Evolutionary conservation across 306 rosid genomes (phyloP), one percentile per base, ranked within the genome.

Genomic region (Dryas drummondii): DNA sequence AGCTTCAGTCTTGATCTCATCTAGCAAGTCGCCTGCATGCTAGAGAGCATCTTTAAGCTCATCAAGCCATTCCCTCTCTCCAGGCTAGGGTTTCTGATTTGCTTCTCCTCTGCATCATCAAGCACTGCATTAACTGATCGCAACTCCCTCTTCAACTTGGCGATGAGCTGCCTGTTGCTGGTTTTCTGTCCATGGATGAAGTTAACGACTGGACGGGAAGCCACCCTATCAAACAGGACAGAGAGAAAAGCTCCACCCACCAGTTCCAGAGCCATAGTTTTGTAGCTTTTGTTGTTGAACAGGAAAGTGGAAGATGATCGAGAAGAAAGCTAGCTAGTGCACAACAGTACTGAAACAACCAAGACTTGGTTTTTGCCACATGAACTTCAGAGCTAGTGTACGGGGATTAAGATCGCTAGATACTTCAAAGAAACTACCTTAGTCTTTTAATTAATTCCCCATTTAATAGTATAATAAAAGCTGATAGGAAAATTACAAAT

Each of bases 31-130:
- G n/a, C 55, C 66, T 0, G 79, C 66, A 7, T 53, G 32, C 8
- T 42, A 75, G 55, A 66, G n/a, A 26, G 66, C 48, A 44, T 75
- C 79, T 45, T 54, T 75, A 1, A 75, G 11, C 59, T 66, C 66
- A 12, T 66, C 44, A 9, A 75, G 56, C 79, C 79, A 75, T 0
- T 9, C 41, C 12, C 9, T 47, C 4, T 66, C 13, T 6, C 4
- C 47, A 16, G 37, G n/a, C 4, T 37, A 16, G 37, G n/a, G n/a
- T 75, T 27, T 5, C 46, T 16, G 15, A 61, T 59, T 12, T 75
- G 73, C 41, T 42, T 75, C 66, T 54, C 79, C 9, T 75, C 73
- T 12, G 79, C 79, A 22, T 75, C 72, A 44, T 45, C 55, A 11
- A 66, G 47, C 8, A 75, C 66, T 5, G 66, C 72, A 66, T 45